These are phyloP conservation scores for Acer campestre DNA, from an alignment of 345 rosid species.

Conservation along the genomic window DNA sequence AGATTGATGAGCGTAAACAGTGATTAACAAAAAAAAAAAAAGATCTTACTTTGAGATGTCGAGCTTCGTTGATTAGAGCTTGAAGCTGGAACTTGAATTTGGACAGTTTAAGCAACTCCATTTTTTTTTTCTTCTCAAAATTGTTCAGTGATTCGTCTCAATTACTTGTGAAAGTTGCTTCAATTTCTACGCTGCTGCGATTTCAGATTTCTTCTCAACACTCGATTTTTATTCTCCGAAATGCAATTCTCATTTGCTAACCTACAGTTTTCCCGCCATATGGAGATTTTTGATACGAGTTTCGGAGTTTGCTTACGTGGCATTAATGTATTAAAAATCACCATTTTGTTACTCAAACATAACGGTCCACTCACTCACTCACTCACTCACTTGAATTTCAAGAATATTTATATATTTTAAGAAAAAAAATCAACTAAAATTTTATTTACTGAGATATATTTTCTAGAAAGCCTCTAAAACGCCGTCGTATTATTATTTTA, in stretches of 20 bases:
- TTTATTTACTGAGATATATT: too few relatives aligned
- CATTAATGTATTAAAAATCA: too few relatives aligned
- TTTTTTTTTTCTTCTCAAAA: constrained; percentile 31
- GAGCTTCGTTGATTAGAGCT: constrained; percentile 59
- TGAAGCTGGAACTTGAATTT: constrained; percentile 83
- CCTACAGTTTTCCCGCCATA: neutral
- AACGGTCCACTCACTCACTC: too few relatives aligned
- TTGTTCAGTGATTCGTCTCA: neutral
- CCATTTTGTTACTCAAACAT: too few relatives aligned
- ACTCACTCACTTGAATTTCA: neutral
- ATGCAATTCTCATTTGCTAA: neutral
- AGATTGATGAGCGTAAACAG: neutral
- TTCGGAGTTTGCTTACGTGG: neutral
- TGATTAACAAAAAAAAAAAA: neutral
- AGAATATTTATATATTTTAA: too few relatives aligned
- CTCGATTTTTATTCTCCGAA: too few relatives aligned
- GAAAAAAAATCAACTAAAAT: too few relatives aligned
- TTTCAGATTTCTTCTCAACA: neutral
- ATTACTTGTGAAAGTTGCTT: neutral
- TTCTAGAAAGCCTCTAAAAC: too few relatives aligned
- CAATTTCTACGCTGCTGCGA: neutral
- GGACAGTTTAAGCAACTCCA: constrained; percentile 83
- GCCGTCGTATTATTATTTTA: neutral
- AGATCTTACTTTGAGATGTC: constrained; percentile 61
- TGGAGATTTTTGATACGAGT: neutral